Evolutionary conservation across 2,329 filamentous ascomycete genomes (phyloP).

Genomic region (Talaromyces islandicus): DNA sequence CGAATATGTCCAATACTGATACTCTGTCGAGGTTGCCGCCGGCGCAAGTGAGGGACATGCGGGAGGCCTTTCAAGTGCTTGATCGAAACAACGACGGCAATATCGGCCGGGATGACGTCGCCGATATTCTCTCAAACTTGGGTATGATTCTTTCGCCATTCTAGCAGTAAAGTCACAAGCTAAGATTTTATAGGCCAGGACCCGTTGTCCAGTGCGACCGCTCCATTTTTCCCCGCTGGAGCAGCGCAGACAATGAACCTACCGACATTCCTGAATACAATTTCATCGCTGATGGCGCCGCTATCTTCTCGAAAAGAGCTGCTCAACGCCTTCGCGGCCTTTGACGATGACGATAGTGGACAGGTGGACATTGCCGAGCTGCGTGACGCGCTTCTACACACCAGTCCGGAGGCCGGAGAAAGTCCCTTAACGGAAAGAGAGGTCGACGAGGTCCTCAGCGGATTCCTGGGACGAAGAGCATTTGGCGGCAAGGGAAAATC

Average conservation of each 20-base stretch:
- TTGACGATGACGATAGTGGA: constrained; percentile 92
- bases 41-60: constrained; percentile 75
- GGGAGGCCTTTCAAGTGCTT: constrained; percentile 89
- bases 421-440: constrained; percentile 62
- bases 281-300: constrained; percentile 67
- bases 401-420: constrained; percentile 67
- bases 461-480: constrained; percentile 76
- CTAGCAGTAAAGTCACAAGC: constrained; percentile 2
- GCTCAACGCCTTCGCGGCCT: constrained; percentile 84
- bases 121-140: constrained; percentile 79
- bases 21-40: constrained; percentile 57
- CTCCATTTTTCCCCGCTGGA: constrained; percentile 73
- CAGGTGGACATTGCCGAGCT: constrained; percentile 81
- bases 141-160: constrained; percentile 44
- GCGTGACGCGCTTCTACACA: constrained; percentile 75
- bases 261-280: constrained; percentile 75
- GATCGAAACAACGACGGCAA: constrained; percentile 82
- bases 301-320: constrained; percentile 76
- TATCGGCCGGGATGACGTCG: constrained; percentile 76
- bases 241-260: constrained; percentile 70
- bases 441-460: constrained; percentile 79
- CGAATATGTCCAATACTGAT: constrained; percentile 23
- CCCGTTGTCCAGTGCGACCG: constrained; percentile 63
- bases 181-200: constrained; percentile 57
- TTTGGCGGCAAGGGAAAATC: constrained; percentile 58